Evolutionary conservation across 352 stramenopile genomes (phyloP), one percentile per base, ranked within the genome.

Genomic region (Phytophthora pinifolia): DNA sequence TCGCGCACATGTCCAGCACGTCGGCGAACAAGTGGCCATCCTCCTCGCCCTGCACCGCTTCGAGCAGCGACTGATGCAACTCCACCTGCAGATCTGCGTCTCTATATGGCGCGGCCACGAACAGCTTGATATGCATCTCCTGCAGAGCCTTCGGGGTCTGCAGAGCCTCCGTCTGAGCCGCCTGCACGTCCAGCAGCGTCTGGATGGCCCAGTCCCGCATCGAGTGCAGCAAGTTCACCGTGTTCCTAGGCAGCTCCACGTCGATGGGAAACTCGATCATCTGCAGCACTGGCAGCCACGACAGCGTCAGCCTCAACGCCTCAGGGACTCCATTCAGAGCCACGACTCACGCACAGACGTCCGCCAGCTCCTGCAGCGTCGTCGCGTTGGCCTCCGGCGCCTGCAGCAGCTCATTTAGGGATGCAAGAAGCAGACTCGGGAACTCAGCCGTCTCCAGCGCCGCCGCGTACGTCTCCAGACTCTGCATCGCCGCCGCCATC

Each of bases 181-280:
- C 50, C 38, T 22, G 44, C 7, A 74, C 14, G 35, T 63, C 48
- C 17, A 77, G 45, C 13, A 83, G 64, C 33, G 58, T 76, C 32
- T 83, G 70, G 22, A 72, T 69, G 15, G 72, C 70, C 72, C 72
- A 83, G 44, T 65, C 27, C 8, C 44, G 17, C 20, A 45, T 49
- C 18, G 59, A 52, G 9, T 70, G 59, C 30, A 73, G 54, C 42
- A 12, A 61, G 27, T 22, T 54, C n/a, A 70, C 45, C 4, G 54
- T 70, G 10, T 64, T 22, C 1, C 12, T 32, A 13, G 46, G 46
- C 17, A 61, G 35, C 29, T 61, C 59, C 32, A 43, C 32, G 38
- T 67, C 54, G 39, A 58, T 67, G 13, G 47, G 45, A 10, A 76
- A 64, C 32, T 63, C 64, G 18, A 74, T 70, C 70, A 83, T 74